Evolutionary conservation across 2,329 filamentous ascomycete species (phyloP).

Genomic region (Colletotrichum spaethianum): DNA sequence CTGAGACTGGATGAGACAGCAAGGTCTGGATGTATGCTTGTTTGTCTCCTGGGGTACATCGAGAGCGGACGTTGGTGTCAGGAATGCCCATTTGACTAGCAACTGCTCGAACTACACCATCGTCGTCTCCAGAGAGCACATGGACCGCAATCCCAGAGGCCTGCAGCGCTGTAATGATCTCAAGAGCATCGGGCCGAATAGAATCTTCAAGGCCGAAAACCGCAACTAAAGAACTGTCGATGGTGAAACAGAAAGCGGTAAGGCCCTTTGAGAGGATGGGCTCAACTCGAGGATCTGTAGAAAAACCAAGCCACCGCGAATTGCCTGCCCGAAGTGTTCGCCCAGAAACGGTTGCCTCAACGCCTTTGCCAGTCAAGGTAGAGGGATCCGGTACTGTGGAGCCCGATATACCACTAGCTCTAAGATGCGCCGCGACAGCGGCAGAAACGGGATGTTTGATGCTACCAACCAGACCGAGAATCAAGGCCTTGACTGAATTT

Average conservation of each 20-base stretch:
- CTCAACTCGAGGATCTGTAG: slow-evolving; percentile 50
- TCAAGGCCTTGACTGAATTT: slow-evolving; percentile 11
- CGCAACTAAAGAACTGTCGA: slow-evolving; percentile 54
- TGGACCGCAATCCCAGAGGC: slow-evolving; percentile 59
- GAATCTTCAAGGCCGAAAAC: slow-evolving; percentile 63
- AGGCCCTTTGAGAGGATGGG: slow-evolving; percentile 52
- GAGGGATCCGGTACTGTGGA: slow-evolving; percentile 50
- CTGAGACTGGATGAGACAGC: slow-evolving; percentile 37
- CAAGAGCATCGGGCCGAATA: slow-evolving; percentile 58
- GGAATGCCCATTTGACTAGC: slow-evolving; percentile 59
- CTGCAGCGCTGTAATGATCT: slow-evolving; percentile 54
- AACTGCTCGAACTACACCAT: slow-evolving; percentile 60
- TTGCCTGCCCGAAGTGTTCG: slow-evolving; percentile 63
- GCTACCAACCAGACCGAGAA: slow-evolving; percentile 50
- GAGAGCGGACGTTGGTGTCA: slow-evolving; percentile 54
- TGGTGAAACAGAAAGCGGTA: slow-evolving; percentile 64
- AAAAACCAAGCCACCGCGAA: slow-evolving; percentile 60
- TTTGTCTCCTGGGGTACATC: slow-evolving; percentile 63
- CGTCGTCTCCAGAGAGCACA: slow-evolving; percentile 67
- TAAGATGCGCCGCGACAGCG: slow-evolving; percentile 61
- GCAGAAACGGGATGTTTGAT: slow-evolving; percentile 67
- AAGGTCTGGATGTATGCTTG: slow-evolving; percentile 59
- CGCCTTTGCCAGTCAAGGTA: slow-evolving; percentile 61
- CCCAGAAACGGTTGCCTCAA: slow-evolving; percentile 54
- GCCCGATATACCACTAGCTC: slow-evolving; percentile 31